Evolutionary conservation across 1,139 yeast species (phyloP), one percentile per base, ranked within the genome.

Genomic region (Barnettozyma hawaiiensis): DNA sequence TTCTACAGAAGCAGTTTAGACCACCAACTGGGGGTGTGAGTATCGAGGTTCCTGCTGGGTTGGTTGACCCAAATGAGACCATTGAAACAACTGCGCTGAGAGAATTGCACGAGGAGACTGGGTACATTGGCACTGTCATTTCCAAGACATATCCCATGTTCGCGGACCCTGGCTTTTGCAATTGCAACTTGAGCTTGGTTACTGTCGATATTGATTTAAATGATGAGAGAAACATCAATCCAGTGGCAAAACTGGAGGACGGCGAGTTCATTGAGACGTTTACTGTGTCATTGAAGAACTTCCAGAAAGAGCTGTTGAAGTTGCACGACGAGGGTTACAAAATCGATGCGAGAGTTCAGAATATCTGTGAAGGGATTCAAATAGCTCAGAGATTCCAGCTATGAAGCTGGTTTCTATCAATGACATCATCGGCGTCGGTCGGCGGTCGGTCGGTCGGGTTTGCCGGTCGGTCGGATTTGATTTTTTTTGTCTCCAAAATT

Each of bases 151-250:
- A 81, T 4, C 61, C 75, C 18, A 73, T 85, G 58, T 90, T 68
- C 64, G 85, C 86, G 55, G 98, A 92, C 61, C 97, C 98, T 2
- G 96, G 98, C 0, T 81, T 92, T 58, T 84, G 96, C 52, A 89
- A 90, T 63, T 94, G 97, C 24, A 90, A 85, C 57, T 72, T 87
- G 69, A 80, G 81, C 21, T 66, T 90, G 50, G 95, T 92, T 2
- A 80, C 81, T 31, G 87, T 87, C 12, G 78, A 81, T 44, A 78
- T 92, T 21, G 97, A 92, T 58, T 65, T 85, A 65, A 55, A 66
- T 1, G 78, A 77, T 47, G 73, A 73, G 18, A 75, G 80, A 49
- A 92, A 92, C 61, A 55, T 65, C 47, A 68, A 79, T 49, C 97
- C 97, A 1, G 60, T 66, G 42, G 77, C 94, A 1, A 71, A 85